Percentiles rank a stretch among this genome's conserved stretches.
These are phyloP conservation scores for Tardiomyces blankii DNA, from an alignment of 1,139 yeast species.

Conservation along the genomic window DNA sequence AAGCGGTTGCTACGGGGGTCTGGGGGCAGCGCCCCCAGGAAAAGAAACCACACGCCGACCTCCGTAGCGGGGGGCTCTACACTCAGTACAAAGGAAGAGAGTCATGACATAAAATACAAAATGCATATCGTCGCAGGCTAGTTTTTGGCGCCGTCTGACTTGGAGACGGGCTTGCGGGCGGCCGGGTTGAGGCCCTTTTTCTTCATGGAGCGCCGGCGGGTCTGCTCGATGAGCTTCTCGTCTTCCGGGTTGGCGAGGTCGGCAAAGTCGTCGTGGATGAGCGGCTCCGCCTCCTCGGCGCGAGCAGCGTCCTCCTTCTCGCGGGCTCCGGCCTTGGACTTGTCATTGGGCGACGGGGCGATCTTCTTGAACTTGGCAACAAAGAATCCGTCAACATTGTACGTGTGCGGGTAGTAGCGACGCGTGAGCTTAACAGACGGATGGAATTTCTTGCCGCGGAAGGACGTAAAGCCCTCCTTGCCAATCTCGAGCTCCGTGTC, in stretches of 20 bases:
- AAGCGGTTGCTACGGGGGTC: too few species aligned
- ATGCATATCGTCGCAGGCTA: too few species aligned
- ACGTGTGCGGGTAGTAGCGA: constrained; percentile 96
- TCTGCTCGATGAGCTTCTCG: constrained; percentile 57
- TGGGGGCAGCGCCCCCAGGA: too few species aligned
- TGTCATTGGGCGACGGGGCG: constrained; percentile 55
- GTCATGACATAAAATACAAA: too few species aligned
- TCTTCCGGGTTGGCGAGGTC: constrained; percentile 71
- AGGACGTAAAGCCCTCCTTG: constrained; percentile 89
- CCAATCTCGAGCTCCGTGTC: constrained; percentile 93
- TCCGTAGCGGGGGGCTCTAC: too few species aligned
- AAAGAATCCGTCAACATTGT: constrained; percentile 96
- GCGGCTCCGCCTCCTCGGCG: constrained; percentile 54
- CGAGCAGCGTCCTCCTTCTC: constrained; percentile 77
- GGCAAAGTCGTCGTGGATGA: constrained; percentile 79
- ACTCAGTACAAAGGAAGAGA: too few species aligned
- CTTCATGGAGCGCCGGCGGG: constrained; percentile 61
- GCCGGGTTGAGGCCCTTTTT: constrained; percentile 75
- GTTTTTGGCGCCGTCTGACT: too few species aligned
- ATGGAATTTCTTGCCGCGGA: constrained; percentile 85
- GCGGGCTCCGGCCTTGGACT: constrained; percentile 77
- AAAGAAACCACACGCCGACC: too few species aligned
- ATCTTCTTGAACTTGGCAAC: constrained; percentile 94
- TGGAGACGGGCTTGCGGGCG: background rate
- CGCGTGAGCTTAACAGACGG: constrained; percentile 69